These are phyloP conservation scores for Zymoseptoria pseudotritici DNA, from an alignment of 2,329 filamentous ascomycete species.

Conservation along the genomic window DNA sequence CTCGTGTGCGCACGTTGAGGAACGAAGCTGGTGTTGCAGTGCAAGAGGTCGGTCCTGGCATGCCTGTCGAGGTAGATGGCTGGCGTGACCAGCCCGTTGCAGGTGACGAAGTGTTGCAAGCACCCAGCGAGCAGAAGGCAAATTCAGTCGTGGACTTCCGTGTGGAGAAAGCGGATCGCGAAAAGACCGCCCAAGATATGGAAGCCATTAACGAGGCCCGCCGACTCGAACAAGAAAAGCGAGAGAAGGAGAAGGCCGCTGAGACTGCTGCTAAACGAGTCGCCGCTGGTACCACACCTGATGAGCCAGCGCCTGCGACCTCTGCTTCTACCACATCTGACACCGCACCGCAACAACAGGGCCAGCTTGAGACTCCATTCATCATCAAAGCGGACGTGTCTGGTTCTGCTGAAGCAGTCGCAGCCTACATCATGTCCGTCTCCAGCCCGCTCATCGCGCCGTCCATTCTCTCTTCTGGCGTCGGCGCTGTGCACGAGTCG, in stretches of 20 bases:
- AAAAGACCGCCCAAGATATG: slow-evolving; percentile 59
- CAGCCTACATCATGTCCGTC: slow-evolving; percentile 66
- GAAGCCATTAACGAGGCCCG: slow-evolving; percentile 68
- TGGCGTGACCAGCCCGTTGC: slow-evolving; percentile 83
- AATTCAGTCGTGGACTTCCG: slow-evolving; percentile 73
- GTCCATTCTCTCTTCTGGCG: slow-evolving; percentile 66
- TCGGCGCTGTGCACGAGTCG: slow-evolving; percentile 73
- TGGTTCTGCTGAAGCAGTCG: slow-evolving; percentile 86
- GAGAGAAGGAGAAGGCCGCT: slow-evolving; percentile 50
- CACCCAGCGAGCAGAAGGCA: slow-evolving; percentile 68
- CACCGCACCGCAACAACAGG: slow-evolving; percentile 31
- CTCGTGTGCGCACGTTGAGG: slow-evolving; percentile 71
- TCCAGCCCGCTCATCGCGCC: slow-evolving; percentile 79
- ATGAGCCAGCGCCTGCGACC: slow-evolving; percentile 26
- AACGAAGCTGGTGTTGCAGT: slow-evolving; percentile 77
- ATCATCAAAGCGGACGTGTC: slow-evolving; percentile 88
- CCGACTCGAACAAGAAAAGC: slow-evolving; percentile 50
- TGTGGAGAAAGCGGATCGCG: slow-evolving; percentile 60
- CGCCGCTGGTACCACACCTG: slow-evolving; percentile 3
- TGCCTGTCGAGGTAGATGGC: slow-evolving; percentile 86
- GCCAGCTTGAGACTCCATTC: slow-evolving; percentile 61
- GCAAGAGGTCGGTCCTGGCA: slow-evolving; percentile 71
- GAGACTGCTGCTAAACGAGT: slow-evolving; percentile 27
- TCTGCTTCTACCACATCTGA: slow-evolving; percentile 1
- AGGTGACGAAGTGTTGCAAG: slow-evolving; percentile 81